Evolutionary conservation across 176 grass and related monocot species (phyloP), one percentile per base, ranked within the genome.

Genomic region (Eleusine indica): DNA sequence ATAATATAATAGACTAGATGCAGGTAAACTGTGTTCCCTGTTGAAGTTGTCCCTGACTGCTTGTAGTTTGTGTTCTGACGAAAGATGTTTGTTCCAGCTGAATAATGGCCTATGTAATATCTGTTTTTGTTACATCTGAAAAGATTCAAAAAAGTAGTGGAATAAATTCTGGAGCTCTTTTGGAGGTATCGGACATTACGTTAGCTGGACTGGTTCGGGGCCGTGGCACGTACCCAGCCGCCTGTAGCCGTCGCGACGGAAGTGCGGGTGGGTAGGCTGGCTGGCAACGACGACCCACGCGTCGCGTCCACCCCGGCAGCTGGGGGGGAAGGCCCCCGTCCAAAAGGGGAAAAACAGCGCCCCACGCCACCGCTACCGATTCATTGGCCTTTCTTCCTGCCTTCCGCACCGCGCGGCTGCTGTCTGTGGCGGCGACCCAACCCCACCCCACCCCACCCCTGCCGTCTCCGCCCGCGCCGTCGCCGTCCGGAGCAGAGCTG

Each of bases 351-450:
- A 66, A 66, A 66, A 66, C 63, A 37, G 13, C 63, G 29, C 29
- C 30, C 30, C 63, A 66, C 63, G 30, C 29, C 63, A 35, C 63
- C 63, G 63, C 63, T 35, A 66, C 30, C 28, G 63, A 37, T 37
- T 66, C 63, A 66, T 66, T 66, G 29, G 63, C 29, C 9, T 64
- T 64, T 30, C 61, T 64, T 64, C 25, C 64, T 66, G 64, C 64
- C 64, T 37, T 18, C n/a, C 28, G 41, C 37, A 30, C 67, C 30
- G 30, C 76, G 42, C 61, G 61, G 25, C 25, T 64, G 61, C 61
- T 64, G 61, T 76, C 83, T 71, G 75, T 13, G 35, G n/a, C 75
- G 77, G 84, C 60, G 70, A 80, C 25, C 76, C 46, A 58, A 35
- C 63, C 77, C 68, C 41, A n/a, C 25, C 62, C 30, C 48, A 35